These are phyloP conservation scores for Yamadazyma atmosphaerica DNA, from an alignment of 1,139 yeast genomes.

Conservation along the genomic window DNA sequence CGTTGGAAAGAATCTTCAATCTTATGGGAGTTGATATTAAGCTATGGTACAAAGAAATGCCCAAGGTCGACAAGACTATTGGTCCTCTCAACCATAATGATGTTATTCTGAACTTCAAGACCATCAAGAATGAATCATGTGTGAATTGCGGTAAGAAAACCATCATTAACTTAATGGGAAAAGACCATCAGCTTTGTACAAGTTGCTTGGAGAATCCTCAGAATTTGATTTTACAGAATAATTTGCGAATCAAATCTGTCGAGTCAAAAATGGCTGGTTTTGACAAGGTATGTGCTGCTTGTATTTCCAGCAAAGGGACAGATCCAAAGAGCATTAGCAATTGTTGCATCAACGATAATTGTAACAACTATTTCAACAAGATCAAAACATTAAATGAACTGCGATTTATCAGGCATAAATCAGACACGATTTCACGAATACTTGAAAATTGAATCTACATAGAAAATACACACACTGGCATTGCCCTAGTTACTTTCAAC, in stretches of 20 bases:
- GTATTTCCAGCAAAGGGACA: slow-evolving; percentile 22
- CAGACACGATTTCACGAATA: background rate
- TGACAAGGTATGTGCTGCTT: slow-evolving; percentile 27
- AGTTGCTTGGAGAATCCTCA: slow-evolving; percentile 22
- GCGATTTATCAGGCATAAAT: background rate
- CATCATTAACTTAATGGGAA: background rate
- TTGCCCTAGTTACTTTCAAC: slow-evolving; percentile 1
- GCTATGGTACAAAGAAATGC: slow-evolving; percentile 78
- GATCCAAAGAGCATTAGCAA: slow-evolving; percentile 15
- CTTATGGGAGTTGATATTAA: slow-evolving; percentile 78
- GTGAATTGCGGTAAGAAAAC: slow-evolving; percentile 24
- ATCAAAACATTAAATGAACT: slow-evolving; percentile 18
- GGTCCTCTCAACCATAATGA: background rate
- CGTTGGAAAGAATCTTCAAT: slow-evolving; percentile 80
- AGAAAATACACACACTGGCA: background rate
- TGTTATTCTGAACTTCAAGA: slow-evolving; percentile 10
- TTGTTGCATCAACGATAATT: slow-evolving; percentile 32
- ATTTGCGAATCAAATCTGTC: slow-evolving; percentile 17
- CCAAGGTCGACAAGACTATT: slow-evolving; percentile 25
- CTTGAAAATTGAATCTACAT: too few relatives aligned
- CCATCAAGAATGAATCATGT: slow-evolving; percentile 23
- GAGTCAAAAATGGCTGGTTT: slow-evolving; percentile 15
- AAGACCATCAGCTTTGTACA: slow-evolving; percentile 21
- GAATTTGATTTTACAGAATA: slow-evolving; percentile 19
- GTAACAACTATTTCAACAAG: slow-evolving; percentile 24